These are phyloP conservation scores for Collybiopsis luxurians DNA, from an alignment of 768 basidiomycete species.

Conservation along the genomic window DNA sequence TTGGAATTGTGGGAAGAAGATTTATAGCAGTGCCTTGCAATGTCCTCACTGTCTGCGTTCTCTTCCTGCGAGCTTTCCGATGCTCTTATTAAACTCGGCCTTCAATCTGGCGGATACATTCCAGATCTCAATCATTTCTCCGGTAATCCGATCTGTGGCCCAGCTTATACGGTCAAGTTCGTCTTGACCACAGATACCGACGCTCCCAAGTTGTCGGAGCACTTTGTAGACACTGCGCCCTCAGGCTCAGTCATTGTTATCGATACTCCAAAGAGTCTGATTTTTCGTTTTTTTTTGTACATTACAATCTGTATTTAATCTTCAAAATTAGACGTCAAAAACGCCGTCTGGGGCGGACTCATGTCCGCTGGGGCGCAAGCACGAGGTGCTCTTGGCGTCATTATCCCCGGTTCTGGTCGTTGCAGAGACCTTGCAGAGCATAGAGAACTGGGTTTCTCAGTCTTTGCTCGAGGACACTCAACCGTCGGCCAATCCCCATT, in stretches of 20 bases:
- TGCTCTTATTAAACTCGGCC: conserved; percentile 65
- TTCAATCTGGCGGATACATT: conserved; percentile 73
- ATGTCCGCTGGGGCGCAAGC: conserved; percentile 85
- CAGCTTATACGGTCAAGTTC: conserved; percentile 88
- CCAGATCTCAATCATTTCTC: conserved; percentile 68
- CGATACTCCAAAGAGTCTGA: conserved; percentile 66
- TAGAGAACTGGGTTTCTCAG: conserved; percentile 64
- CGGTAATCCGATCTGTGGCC: conserved; percentile 51
- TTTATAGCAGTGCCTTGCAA: too few species aligned
- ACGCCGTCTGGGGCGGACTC: conserved; percentile 90
- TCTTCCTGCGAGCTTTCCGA: conserved; percentile 7
- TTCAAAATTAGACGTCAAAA: conserved; percentile 54
- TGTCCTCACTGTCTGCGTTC: neutral
- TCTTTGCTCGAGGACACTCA: conserved; percentile 79
- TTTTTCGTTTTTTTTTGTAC: conserved; percentile 14
- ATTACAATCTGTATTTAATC: neutral
- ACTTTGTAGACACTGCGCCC: conserved; percentile 81
- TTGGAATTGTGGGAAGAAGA: conserved; percentile 2
- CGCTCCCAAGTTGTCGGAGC: conserved; percentile 62
- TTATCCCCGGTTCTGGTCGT: conserved; percentile 83
- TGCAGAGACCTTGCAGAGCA: conserved; percentile 86
- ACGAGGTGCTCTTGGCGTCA: conserved; percentile 66
- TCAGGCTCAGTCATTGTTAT: conserved; percentile 69
- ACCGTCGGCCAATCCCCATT: conserved; percentile 86
- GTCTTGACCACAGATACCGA: conserved; percentile 54